Base-by-base conservation (phyloP, 2,329 filamentous ascomycete species). In the Phaeosphaeria sp. region DNA sequence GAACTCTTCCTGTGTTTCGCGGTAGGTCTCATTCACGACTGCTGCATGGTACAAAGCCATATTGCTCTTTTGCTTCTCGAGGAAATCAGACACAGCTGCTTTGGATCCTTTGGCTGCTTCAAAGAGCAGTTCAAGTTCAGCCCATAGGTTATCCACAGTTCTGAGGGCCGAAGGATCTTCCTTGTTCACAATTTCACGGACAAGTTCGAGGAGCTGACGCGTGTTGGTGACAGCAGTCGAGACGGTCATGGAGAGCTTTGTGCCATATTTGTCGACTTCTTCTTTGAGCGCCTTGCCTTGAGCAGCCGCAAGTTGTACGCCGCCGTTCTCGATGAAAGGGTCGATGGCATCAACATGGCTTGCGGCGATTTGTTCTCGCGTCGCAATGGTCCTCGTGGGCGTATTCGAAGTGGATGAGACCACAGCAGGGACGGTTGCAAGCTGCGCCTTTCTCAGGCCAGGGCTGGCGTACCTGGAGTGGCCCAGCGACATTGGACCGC, bases 61-160 rank as follows among this genome's bases (percentile, higher is more conserved):
- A 50, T 69, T 71, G 25, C 71, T 62, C 17, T 69, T 65, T 54
- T 74, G 72, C 55, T 68, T 71, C 41, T 73, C 63, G 1, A 75
- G 50, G 52, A 71, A 71, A 6, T 25, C 49, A 6, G 72, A 67
- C 6, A 72, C 42, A n/a, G 60, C 62, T 41, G 54, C 39, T 18
- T 68, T 69, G 13, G 67, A 56, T 0, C 62, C 59, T 15, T 62
- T 66, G 21, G 63, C 60, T 15, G 58, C 58, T 10, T 62, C 44
- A 47, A 68, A 67, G 2, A 75, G 60, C 22, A 64, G 51, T 52
- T 74, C 65, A 21, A 76, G 59, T 50, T 74, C 71, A 10, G 55
- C 21, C 69, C 68, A 73, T 2, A 74, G 56, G 2, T 55, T 18
- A 6, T 73, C 64, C 1, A 69, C 56, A 7, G 51, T 50, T 21